Percentiles rank a stretch among this genome's conserved stretches.
Conservation (phyloP, 805 yeast genomes). For the Lachancea kluyveri region DNA sequence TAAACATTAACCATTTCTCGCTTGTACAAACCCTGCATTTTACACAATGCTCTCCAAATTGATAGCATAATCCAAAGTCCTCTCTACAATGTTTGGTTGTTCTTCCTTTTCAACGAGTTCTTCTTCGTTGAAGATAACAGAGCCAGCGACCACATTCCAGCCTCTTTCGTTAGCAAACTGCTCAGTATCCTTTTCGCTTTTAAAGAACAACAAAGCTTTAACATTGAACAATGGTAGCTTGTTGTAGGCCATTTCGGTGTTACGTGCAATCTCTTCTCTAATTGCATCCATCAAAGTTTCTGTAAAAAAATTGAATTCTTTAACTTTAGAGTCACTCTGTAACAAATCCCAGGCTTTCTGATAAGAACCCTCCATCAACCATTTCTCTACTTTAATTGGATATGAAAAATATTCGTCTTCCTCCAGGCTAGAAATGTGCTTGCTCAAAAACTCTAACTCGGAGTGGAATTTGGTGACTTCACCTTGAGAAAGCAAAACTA, state of each 20-base stretch:
- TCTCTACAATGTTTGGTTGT: slow-evolving; percentile 46
- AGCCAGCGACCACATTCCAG: slow-evolving; percentile 54
- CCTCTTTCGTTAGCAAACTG: slow-evolving; percentile 46
- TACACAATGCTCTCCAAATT: slow-evolving; percentile 89
- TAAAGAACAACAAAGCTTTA: slow-evolving; percentile 68
- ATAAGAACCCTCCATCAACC: slow-evolving; percentile 95
- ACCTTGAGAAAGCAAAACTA: slow-evolving; percentile 74
- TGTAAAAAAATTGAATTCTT: slow-evolving; percentile 76
- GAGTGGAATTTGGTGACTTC: slow-evolving; percentile 85
- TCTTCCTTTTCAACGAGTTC: slow-evolving; percentile 31
- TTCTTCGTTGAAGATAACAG: slow-evolving; percentile 39
- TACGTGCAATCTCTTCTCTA: slow-evolving; percentile 77
- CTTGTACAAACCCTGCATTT: no score
- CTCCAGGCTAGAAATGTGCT: slow-evolving; percentile 41
- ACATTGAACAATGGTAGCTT: slow-evolving; percentile 77
- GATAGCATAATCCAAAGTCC: slow-evolving; percentile 79
- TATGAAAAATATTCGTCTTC: slow-evolving; percentile 67
- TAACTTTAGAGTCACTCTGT: slow-evolving; percentile 37
- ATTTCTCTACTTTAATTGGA: slow-evolving; percentile 84
- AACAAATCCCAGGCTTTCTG: slow-evolving; percentile 82
- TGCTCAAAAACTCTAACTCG: slow-evolving; percentile 69
- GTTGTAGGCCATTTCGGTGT: slow-evolving; percentile 73
- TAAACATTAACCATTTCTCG: no score
- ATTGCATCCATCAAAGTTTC: slow-evolving; percentile 71
- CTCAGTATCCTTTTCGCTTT: slow-evolving; percentile 47